Percentiles rank a stretch among this genome's conserved stretches.
phyloP scores from a whole-genome alignment of 176 grass and related monocot genomes.

The Zoysia japonica region DNA sequence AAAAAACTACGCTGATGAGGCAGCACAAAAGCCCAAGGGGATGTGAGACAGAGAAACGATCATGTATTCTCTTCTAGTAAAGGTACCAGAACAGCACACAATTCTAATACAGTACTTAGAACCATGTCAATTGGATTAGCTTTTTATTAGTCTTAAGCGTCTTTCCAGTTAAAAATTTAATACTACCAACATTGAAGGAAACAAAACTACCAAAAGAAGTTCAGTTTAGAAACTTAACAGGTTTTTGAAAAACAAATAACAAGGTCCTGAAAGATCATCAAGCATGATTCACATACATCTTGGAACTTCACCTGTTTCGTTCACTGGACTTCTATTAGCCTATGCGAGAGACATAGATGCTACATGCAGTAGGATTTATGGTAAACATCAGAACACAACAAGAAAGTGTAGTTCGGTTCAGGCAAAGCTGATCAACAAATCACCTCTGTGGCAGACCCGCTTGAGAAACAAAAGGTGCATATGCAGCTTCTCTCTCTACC shows the following conservation, averaged over 20 bases:
- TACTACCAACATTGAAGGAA: too few species aligned
- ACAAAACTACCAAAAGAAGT: too few species aligned
- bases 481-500: constrained; percentile 94
- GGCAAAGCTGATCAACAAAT: neutral
- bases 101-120: neutral
- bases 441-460: constrained; percentile 66
- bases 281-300: neutral
- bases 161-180: neutral
- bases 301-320: neutral
- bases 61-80: neutral
- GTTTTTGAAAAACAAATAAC: neutral
- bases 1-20: neutral
- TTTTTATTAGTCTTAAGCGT: neutral
- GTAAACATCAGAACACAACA: neutral
- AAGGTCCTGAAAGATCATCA: neutral
- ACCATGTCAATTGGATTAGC: neutral
- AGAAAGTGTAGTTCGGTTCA: neutral
- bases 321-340: neutral
- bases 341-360: neutral
- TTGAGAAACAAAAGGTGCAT: constrained; percentile 83
- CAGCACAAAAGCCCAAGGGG: neutral
- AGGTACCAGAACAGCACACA: constrained; percentile 10
- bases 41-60: neutral
- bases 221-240: neutral
- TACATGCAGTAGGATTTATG: neutral